Percentiles rank a stretch among this genome's conserved stretches.
These are phyloP conservation scores for Hypseocharis bilobata DNA, from an alignment of 441 rosid species.

Conservation along the genomic window DNA sequence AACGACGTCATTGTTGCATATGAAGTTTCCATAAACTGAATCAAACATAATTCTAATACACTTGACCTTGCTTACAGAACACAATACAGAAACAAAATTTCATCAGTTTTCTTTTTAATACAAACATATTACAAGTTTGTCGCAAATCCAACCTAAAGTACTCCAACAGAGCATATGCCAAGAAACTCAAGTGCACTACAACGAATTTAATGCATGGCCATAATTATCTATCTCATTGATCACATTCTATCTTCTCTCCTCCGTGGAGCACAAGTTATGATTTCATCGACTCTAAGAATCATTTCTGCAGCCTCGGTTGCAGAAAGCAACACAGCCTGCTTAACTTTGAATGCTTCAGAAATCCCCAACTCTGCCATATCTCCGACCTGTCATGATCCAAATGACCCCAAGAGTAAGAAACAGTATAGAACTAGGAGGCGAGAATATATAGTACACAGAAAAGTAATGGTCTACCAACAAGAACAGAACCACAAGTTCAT, in stretches of 20 bases:
- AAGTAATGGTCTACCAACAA: too few relatives aligned
- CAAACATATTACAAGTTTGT: background rate
- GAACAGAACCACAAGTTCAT: too few relatives aligned
- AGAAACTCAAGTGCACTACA: slow-evolving; percentile 5
- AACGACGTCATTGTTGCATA: too few relatives aligned
- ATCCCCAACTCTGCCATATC: slow-evolving; percentile 75
- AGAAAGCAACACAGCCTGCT: slow-evolving; percentile 81
- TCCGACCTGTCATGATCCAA: slow-evolving; percentile 48
- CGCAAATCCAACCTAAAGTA: background rate
- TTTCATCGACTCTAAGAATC: slow-evolving; percentile 89
- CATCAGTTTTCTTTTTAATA: background rate
- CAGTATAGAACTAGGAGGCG: background rate
- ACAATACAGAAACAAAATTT: background rate
- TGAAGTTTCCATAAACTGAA: background rate
- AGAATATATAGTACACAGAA: too few relatives aligned
- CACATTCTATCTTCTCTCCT: slow-evolving; percentile 92
- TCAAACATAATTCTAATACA: background rate
- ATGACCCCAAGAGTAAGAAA: slow-evolving; percentile 14
- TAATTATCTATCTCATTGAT: slow-evolving; percentile 7
- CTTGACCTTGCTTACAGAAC: background rate
- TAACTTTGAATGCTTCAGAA: slow-evolving; percentile 82
- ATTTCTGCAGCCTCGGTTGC: slow-evolving; percentile 98
- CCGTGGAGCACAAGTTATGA: slow-evolving; percentile 87
- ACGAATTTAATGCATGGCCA: background rate
- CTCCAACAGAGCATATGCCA: slow-evolving; percentile 2